phyloP scores from a whole-genome alignment of 2,329 filamentous ascomycete genomes.

The Leptodontidium sp. region DNA sequence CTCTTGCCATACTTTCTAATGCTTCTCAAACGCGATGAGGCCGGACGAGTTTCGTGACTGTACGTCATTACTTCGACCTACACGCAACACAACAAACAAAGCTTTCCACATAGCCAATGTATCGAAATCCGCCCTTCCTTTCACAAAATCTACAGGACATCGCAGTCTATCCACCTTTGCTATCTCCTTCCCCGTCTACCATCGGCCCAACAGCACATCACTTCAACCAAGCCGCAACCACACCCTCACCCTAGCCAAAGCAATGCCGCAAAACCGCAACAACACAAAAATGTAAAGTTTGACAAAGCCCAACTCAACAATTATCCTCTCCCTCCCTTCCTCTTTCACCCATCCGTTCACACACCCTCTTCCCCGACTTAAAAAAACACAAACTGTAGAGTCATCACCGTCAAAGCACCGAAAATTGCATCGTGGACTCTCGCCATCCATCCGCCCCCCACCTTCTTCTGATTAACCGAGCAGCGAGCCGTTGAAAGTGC shows the following conservation, averaged over 20 bases:
- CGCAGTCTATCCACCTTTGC: background rate
- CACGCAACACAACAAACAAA: too few relatives aligned
- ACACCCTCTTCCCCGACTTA: background rate
- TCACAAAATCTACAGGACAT: background rate
- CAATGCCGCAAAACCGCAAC: background rate
- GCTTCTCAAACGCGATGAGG: too few relatives aligned
- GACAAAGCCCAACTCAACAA: background rate
- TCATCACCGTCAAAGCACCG: background rate
- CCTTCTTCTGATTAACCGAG: conserved; percentile 2
- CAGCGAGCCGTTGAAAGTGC: background rate
- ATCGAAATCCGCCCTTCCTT: background rate
- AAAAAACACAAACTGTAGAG: background rate
- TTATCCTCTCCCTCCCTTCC: background rate
- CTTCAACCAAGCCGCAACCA: background rate
- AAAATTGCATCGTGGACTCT: background rate
- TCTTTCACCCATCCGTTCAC: background rate
- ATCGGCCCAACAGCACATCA: background rate
- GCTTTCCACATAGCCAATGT: too few relatives aligned
- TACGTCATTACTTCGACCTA: too few relatives aligned
- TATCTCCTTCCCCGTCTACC: background rate
- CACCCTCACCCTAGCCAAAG: background rate
- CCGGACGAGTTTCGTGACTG: too few relatives aligned
- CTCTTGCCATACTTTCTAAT: too few relatives aligned
- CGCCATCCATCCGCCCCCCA: conserved; percentile 6
- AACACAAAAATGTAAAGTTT: background rate